Evolutionary conservation across 768 basidiomycete genomes (phyloP).

Genomic region (Suillus hirtellus): DNA sequence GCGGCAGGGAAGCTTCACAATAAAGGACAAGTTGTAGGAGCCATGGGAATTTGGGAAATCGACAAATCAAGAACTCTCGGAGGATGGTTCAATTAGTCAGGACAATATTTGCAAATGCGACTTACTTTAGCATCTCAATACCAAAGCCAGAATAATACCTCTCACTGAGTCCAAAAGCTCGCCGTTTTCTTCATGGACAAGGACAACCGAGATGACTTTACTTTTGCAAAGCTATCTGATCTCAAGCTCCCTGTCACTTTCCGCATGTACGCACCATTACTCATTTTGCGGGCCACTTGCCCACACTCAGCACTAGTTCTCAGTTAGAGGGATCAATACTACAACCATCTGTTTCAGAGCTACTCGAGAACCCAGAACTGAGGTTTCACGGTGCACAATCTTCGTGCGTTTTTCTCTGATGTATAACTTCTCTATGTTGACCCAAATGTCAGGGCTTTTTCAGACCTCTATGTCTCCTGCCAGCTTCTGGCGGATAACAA

Average conservation of each 20-base stretch:
- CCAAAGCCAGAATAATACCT: too few relatives aligned
- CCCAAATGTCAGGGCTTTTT: conserved; percentile 60
- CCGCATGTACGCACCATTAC: conserved; percentile 58
- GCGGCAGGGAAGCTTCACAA: not conserved
- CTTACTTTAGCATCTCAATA: too few relatives aligned
- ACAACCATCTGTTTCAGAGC: conserved; percentile 70
- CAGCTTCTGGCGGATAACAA: conserved; percentile 93
- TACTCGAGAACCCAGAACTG: conserved; percentile 81
- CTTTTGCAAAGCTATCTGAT: conserved; percentile 88
- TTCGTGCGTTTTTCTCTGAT: conserved; percentile 44
- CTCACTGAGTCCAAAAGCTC: not conserved
- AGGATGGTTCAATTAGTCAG: too few relatives aligned
- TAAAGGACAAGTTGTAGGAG: not conserved
- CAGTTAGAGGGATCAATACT: conserved; percentile 84
- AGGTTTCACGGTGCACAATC: conserved; percentile 83
- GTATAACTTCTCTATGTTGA: conserved; percentile 29
- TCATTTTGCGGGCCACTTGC: not conserved
- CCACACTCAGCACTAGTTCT: conserved; percentile 48
- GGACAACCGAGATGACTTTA: conserved; percentile 82
- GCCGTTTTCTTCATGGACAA: conserved; percentile 46
- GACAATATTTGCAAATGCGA: too few relatives aligned
- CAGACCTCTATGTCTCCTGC: conserved; percentile 92
- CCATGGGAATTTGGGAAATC: too few relatives aligned
- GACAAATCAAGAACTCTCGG: too few relatives aligned
- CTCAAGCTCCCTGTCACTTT: conserved; percentile 86